phyloP scores from a whole-genome alignment of 75 land plant genomes.

The Isoetes taiwanensis region DNA sequence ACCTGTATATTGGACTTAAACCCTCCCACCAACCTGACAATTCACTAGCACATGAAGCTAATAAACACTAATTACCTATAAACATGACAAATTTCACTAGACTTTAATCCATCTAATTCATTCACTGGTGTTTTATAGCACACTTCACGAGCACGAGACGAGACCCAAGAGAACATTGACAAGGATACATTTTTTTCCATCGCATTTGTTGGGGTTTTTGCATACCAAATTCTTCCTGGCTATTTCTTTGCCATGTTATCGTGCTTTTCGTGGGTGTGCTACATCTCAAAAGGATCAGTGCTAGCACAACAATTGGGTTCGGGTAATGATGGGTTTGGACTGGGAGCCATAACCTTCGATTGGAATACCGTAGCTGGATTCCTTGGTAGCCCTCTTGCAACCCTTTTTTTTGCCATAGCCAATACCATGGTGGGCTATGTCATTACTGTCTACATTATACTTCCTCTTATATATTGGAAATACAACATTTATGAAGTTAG shows the following conservation, averaged over 20 bases:
- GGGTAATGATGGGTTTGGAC: constrained; percentile 24
- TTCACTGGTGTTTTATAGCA: too few relatives aligned
- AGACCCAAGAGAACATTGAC: constrained; percentile 32
- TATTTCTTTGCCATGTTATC: constrained; percentile 54
- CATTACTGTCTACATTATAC: constrained; percentile 30
- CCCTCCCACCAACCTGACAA: too few relatives aligned
- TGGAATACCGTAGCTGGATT: constrained; percentile 17
- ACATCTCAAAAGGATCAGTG: constrained; percentile 44
- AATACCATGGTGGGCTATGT: constrained; percentile 46
- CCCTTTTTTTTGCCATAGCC: constrained; percentile 57
- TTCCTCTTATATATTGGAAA: constrained; percentile 26
- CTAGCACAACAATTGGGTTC: constrained; percentile 52
- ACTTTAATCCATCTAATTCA: too few relatives aligned
- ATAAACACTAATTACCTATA: too few relatives aligned
- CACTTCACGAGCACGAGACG: constrained; percentile 41
- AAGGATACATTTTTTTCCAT: constrained; percentile 51
- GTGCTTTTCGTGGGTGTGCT: too few relatives aligned
- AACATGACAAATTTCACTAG: too few relatives aligned
- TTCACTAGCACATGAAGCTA: too few relatives aligned
- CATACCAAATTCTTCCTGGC: constrained; percentile 45
- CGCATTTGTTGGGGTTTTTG: constrained; percentile 35
- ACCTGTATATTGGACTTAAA: too few relatives aligned
- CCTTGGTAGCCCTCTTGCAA: constrained; percentile 31
- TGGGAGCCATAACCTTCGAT: constrained; percentile 10
- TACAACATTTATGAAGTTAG: constrained; percentile 37